Conservation (phyloP, 164 flowering plant genomes). For the Umbilicus rupestris region DNA sequence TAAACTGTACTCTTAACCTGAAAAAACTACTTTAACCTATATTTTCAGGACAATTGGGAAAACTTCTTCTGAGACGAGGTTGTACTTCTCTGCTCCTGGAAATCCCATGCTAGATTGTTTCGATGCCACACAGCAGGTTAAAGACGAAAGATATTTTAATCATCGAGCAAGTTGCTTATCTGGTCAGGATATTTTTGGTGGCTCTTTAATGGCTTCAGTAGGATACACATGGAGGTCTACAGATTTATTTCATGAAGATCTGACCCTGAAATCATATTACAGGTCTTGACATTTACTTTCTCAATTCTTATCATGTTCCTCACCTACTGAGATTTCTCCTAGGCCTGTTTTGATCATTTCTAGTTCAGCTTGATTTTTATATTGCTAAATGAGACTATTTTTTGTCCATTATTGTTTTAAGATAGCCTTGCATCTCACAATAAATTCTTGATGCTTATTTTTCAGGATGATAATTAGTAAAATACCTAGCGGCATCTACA, state of each 20-base stretch:
- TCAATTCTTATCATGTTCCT: background rate
- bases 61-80: conserved; percentile 75
- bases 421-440: conserved; percentile 5
- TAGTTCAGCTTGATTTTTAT: background rate
- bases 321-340: background rate
- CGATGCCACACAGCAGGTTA: conserved; percentile 16
- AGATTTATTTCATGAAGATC: conserved; percentile 57
- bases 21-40: background rate
- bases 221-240: conserved; percentile 70
- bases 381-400: background rate
- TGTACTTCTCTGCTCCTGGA: conserved; percentile 50
- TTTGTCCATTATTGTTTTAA: background rate
- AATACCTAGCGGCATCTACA: conserved; percentile 68
- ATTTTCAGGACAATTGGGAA: conserved; percentile 62
- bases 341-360: background rate
- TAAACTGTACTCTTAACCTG: background rate
- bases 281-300: conserved; percentile 33
- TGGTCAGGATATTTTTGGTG: conserved; percentile 65
- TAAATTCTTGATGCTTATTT: conserved; percentile 9
- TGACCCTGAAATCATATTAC: conserved; percentile 56
- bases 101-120: conserved; percentile 17
- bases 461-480: conserved; percentile 67
- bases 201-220: conserved; percentile 66
- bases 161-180: conserved; percentile 65
- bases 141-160: conserved; percentile 33